These are phyloP conservation scores for Auriscalpium vulgare DNA, from an alignment of 768 basidiomycete species.

Conservation along the genomic window DNA sequence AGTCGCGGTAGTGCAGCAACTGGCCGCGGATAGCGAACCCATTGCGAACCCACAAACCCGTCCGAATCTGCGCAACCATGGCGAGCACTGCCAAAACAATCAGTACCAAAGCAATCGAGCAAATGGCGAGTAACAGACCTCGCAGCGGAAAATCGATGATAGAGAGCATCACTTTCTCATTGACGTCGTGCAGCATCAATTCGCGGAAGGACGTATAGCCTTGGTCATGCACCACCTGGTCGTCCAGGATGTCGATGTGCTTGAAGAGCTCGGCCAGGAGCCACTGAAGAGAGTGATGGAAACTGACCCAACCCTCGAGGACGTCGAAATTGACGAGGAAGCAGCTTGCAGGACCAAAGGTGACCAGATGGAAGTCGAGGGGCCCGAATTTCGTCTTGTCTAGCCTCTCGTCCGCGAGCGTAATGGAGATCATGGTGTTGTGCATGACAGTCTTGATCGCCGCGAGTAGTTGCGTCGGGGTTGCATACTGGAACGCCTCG, in stretches of 20 bases:
- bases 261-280: conserved; percentile 84
- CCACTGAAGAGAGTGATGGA: conserved; percentile 91
- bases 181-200: conserved; percentile 51
- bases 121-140: conserved; percentile 37
- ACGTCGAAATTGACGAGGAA: conserved; percentile 74
- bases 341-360: conserved; percentile 52
- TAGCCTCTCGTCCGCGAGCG: conserved; percentile 55
- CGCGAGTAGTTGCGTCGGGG: conserved; percentile 47
- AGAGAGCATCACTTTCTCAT: conserved; percentile 61
- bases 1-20: conserved; percentile 91
- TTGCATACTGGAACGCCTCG: conserved; percentile 62
- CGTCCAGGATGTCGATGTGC: conserved; percentile 61
- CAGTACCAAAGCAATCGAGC: background rate
- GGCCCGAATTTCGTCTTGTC: conserved; percentile 59
- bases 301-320: conserved; percentile 76
- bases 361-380: conserved; percentile 56
- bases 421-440: conserved; percentile 67
- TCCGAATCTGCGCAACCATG: conserved; percentile 92
- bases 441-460: conserved; percentile 65
- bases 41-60: conserved; percentile 96
- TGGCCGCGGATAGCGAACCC: conserved; percentile 94
- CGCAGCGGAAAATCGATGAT: conserved; percentile 84
- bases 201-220: conserved; percentile 52
- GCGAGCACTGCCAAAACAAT: conserved; percentile 48
- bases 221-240: conserved; percentile 41